Conservation (phyloP, 2,329 filamentous ascomycete species). For the Clonostachys byssicola region DNA sequence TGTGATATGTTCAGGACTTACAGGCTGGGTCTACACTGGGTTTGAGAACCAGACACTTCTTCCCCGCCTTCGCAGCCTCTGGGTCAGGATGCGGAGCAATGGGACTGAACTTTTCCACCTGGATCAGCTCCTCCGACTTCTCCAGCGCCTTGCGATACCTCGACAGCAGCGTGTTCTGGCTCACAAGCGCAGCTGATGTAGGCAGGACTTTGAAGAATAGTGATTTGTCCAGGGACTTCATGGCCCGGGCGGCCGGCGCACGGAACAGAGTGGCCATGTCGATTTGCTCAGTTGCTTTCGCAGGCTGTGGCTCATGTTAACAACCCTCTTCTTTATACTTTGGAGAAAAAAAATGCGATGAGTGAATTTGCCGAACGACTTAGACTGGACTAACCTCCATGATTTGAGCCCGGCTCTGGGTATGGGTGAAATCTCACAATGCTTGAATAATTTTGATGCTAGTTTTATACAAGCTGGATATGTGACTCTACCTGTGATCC, state of each 20-base stretch:
- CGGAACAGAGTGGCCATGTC: conserved; percentile 59
- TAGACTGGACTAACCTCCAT: conserved; percentile 1
- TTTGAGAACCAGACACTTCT: conserved; percentile 58
- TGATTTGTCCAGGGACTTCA: conserved; percentile 75
- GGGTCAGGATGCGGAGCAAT: conserved; percentile 61
- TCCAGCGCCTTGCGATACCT: conserved; percentile 64
- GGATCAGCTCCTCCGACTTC: conserved; percentile 62
- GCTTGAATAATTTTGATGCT: no score
- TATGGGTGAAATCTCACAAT: no score
- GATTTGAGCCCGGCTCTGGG: background rate
- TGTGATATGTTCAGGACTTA: conserved; percentile 14
- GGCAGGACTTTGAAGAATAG: conserved; percentile 77
- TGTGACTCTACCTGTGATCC: no score
- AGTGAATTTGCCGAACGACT: background rate
- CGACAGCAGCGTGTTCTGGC: conserved; percentile 71
- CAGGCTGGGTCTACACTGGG: conserved; percentile 51
- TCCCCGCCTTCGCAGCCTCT: conserved; percentile 44
- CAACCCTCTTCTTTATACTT: background rate
- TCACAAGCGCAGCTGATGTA: conserved; percentile 73
- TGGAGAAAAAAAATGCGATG: background rate
- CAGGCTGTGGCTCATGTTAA: conserved; percentile 8
- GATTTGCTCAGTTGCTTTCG: conserved; percentile 7
- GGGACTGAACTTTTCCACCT: conserved; percentile 57
- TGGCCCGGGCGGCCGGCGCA: conserved; percentile 76
- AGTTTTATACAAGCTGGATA: background rate